Conservation (phyloP, 495 filamentous ascomycete species). For the Pseudomonodictys pantanalensis region DNA sequence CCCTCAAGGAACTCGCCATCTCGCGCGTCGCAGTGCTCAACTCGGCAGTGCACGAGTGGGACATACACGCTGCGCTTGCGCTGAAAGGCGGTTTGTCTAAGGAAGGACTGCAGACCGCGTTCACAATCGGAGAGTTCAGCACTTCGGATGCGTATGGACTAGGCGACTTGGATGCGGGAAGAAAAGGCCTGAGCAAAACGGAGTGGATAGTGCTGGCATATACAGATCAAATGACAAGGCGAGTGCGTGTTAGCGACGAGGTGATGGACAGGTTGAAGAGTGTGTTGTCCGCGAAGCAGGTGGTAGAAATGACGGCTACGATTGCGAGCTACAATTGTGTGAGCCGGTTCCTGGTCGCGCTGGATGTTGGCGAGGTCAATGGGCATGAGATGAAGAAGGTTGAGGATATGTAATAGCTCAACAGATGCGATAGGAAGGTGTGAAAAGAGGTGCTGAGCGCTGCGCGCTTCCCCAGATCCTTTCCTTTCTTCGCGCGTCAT, state of each 20-base stretch:
- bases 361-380: constrained; percentile 72
- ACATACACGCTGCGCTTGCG: constrained; percentile 36
- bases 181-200: constrained; percentile 28
- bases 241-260: constrained; percentile 36
- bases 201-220: constrained; percentile 39
- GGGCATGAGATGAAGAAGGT: constrained; percentile 24
- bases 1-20: constrained; percentile 38
- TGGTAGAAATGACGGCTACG: constrained; percentile 61
- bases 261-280: constrained; percentile 48
- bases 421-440: no score
- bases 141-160: constrained; percentile 49
- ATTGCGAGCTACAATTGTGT: constrained; percentile 84
- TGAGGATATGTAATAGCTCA: constrained; percentile 12
- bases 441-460: no score
- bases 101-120: constrained; percentile 21
- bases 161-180: constrained; percentile 41
- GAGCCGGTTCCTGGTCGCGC: constrained; percentile 76
- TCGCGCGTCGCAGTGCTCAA: constrained; percentile 43
- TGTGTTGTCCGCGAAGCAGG: constrained; percentile 48
- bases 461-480: no score
- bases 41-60: constrained; percentile 42
- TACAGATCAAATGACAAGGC: constrained; percentile 41
- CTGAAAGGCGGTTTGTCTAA: constrained; percentile 16
- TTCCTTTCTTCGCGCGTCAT: no score
- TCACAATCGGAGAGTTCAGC: no score